A percentile compares a stretch with the other conserved stretches of the same genome.
These are phyloP conservation scores for Gaertneriomyces sp. DNA, from an alignment of 192 early-diverging fungal genomes.

Conservation along the genomic window DNA sequence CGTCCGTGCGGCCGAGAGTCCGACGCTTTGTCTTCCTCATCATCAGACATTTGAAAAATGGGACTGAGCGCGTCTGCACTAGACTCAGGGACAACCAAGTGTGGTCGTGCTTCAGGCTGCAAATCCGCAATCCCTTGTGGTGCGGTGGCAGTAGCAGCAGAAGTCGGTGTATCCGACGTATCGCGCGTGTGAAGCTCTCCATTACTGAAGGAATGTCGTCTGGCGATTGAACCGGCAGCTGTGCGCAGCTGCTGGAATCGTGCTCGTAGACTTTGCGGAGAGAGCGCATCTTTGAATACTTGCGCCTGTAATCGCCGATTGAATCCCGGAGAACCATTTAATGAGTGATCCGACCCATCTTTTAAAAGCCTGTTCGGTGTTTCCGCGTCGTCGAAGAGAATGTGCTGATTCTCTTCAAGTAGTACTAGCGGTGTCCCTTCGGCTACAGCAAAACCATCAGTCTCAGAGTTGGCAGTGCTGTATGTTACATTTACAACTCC, in stretches of 20 bases:
- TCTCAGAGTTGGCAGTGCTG: constrained; percentile 18
- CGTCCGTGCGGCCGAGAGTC: constrained; percentile 6
- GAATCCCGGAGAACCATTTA: constrained; percentile 40
- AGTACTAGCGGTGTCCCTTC: constrained; percentile 71
- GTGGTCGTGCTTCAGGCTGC: neutral
- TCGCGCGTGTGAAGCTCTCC: neutral
- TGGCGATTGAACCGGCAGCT: constrained; percentile 27
- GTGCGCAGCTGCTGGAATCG: constrained; percentile 61
- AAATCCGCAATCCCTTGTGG: neutral
- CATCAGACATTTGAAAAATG: constrained; percentile 58
- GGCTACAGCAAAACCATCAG: constrained; percentile 33
- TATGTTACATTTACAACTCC: constrained; percentile 91
- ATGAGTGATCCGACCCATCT: constrained; percentile 13
- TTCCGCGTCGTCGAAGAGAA: constrained; percentile 45
- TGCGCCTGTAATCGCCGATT: constrained; percentile 80
- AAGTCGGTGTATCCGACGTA: neutral
- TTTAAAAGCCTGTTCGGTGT: neutral
- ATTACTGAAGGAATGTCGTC: constrained; percentile 26
- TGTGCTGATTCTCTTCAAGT: constrained; percentile 85
- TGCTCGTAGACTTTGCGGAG: constrained; percentile 75
- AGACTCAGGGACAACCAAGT: too few species aligned
- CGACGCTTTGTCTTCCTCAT: constrained; percentile 38
- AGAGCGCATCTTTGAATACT: constrained; percentile 86
- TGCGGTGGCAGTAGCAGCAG: neutral
- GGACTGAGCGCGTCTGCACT: neutral